phyloP scores from a whole-genome alignment of 2,329 filamentous ascomycete genomes.

The Claviceps quebecensis region DNA sequence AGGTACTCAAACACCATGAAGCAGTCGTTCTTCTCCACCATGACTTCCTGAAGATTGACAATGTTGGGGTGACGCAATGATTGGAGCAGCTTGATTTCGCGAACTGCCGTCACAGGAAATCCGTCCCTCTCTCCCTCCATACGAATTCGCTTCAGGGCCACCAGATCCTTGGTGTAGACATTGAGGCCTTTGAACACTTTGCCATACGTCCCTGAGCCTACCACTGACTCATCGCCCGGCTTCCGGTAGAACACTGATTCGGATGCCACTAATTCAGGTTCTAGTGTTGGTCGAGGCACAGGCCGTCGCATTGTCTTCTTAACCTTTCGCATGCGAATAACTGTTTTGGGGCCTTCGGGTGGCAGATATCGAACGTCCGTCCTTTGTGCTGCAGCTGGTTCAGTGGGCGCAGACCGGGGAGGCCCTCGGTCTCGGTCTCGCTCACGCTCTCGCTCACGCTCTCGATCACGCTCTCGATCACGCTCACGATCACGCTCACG shows the following conservation, averaged over 20 bases:
- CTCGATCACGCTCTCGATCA: not conserved
- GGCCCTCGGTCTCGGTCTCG: conserved; percentile 27
- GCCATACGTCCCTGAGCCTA: conserved; percentile 89
- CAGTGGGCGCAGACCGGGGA: conserved; percentile 36
- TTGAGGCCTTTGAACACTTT: conserved; percentile 92
- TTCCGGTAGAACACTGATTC: conserved; percentile 91
- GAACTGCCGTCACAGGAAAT: conserved; percentile 79
- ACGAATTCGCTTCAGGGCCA: conserved; percentile 78
- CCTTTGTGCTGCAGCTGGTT: conserved; percentile 33
- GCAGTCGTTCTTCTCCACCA: conserved; percentile 97
- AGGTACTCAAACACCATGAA: conserved; percentile 99
- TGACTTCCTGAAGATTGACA: conserved; percentile 74
- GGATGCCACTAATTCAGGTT: conserved; percentile 59
- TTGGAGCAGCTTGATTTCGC: conserved; percentile 85
- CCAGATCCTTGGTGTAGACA: conserved; percentile 73
- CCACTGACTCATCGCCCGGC: conserved; percentile 92
- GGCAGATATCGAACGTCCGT: conserved; percentile 18
- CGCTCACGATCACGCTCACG: not conserved
- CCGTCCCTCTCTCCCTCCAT: conserved; percentile 90
- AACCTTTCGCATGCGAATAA: conserved; percentile 45
- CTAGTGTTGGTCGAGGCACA: conserved; percentile 57
- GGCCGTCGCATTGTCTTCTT: conserved; percentile 55
- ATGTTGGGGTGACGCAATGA: conserved; percentile 72
- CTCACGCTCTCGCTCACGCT: not conserved
- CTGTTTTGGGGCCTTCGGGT: conserved; percentile 21